Evolutionary conservation across 2,329 filamentous ascomycete species (phyloP), one percentile per base, ranked within the genome.

Genomic region (Trichoderma guizhouense): DNA sequence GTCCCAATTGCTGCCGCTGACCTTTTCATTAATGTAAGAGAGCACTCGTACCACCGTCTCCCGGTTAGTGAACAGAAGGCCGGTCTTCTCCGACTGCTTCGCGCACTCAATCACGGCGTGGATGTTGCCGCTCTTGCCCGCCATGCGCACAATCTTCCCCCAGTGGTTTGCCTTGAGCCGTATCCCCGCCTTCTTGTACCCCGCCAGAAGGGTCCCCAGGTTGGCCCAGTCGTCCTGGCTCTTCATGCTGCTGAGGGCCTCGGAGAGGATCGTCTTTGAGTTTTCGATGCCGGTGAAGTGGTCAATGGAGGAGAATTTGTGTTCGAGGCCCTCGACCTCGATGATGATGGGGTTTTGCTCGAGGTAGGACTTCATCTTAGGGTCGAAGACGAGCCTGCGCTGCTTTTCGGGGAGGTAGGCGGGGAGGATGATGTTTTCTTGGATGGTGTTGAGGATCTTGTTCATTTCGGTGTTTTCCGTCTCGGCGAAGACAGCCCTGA

Each of bases 381-480:
- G 74, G 72, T 83, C 81, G 81, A 84, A 86, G 75, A 92, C 80
- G 72, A 87, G 83, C 75, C 86, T 83, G 75, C 84, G 86, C 80
- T 91, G 86, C 65, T 81, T 79, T 32, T 78, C 71, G 26, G 85
- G 83, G 32, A 93, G 86, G 77, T 89, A 87, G 36, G 84, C 81
- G n/a, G 90, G 90, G 55, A 92, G 81, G 78, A 92, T 87, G 79
- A 90, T 85, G 75, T 87, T 86, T 60, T 85, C 81, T 74, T 90
- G 88, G 77, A 92, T 85, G 26, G 76, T 79, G 53, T 80, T 78
- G 73, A 92, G 86, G 36, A 85, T 77, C 14, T 79, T 72, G 78
- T 91, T 86, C 72, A 92, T 85, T 70, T 88, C 82, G 26, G 83
- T 74, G 57, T 86, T 86, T 15, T 86, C 87, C 5, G 87, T 86